Percentiles rank a stretch among this genome's conserved stretches.
phyloP scores from a whole-genome alignment of 1,139 yeast genomes.

The Yamadazyma dendronema region DNA sequence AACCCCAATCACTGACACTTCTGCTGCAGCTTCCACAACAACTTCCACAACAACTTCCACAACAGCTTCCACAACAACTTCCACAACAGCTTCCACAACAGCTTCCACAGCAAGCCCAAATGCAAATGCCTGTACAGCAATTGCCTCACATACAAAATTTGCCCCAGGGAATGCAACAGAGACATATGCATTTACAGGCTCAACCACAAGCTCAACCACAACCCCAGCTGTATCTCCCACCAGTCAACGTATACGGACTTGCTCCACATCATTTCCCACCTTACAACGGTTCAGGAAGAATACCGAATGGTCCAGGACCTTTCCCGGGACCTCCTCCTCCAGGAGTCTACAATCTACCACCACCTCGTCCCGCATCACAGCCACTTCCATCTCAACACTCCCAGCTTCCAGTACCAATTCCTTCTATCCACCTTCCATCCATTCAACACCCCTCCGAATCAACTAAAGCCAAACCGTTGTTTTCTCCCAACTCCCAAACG shows the following conservation, averaged over 20 bases:
- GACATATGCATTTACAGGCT: background rate
- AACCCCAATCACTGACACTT: conserved; percentile 2
- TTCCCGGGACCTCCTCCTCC: conserved; percentile 46
- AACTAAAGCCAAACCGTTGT: conserved; percentile 1
- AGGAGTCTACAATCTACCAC: conserved; percentile 10
- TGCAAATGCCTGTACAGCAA: background rate
- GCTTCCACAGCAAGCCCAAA: background rate
- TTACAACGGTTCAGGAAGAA: conserved; percentile 33
- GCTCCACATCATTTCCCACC: conserved; percentile 32
- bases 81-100: conserved; percentile 6
- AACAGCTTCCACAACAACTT: background rate
- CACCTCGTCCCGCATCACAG: conserved; percentile 7
- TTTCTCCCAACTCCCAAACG: conserved; percentile 6
- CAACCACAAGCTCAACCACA: background rate
- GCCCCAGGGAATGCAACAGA: background rate
- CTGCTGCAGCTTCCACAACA: too few relatives aligned
- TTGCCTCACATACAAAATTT: conserved; percentile 1
- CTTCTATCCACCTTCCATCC: conserved; percentile 7
- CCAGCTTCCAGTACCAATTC: conserved; percentile 4
- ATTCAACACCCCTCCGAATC: conserved; percentile 3
- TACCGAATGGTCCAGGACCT: conserved; percentile 50
- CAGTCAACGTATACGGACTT: conserved; percentile 12
- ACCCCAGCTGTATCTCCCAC: conserved; percentile 1
- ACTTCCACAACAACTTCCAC: conserved; percentile 5
- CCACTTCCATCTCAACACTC: background rate